Evolutionary conservation across 2,329 filamentous ascomycete genomes (phyloP).

Genomic region (Beauveria bassiana): DNA sequence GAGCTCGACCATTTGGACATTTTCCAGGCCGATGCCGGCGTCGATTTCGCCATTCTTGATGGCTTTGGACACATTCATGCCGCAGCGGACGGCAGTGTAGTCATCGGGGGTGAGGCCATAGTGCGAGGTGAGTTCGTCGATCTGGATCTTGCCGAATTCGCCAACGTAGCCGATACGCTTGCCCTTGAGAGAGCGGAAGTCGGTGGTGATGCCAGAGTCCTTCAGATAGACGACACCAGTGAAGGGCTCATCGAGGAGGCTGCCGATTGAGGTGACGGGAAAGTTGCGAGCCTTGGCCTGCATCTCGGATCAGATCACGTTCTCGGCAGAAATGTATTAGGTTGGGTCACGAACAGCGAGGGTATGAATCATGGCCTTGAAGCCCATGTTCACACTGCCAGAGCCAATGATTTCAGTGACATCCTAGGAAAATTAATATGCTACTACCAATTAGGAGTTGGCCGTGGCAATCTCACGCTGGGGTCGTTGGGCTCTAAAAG

Average conservation of each 20-base stretch:
- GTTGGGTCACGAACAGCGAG: slow-evolving; percentile 44
- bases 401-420: slow-evolving; percentile 75
- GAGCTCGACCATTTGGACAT: slow-evolving; percentile 77
- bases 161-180: slow-evolving; percentile 75
- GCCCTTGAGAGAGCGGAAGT: slow-evolving; percentile 67
- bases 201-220: slow-evolving; percentile 62
- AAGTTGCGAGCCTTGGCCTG: slow-evolving; percentile 69
- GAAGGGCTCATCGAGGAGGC: slow-evolving; percentile 71
- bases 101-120: slow-evolving; percentile 66
- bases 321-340: not conserved
- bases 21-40: slow-evolving; percentile 69
- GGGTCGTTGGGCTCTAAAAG: slow-evolving; percentile 73
- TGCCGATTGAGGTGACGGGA: slow-evolving; percentile 64
- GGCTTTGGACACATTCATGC: slow-evolving; percentile 73
- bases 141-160: slow-evolving; percentile 78
- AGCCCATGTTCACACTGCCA: slow-evolving; percentile 68
- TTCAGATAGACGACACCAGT: slow-evolving; percentile 73
- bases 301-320: slow-evolving; percentile 2
- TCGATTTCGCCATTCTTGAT: slow-evolving; percentile 67
- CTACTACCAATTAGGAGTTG: not conserved
- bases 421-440: slow-evolving; percentile 39
- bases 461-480: slow-evolving; percentile 39
- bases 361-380: slow-evolving; percentile 81
- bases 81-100: slow-evolving; percentile 70
- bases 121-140: slow-evolving; percentile 71